Percentiles rank a stretch among this genome's conserved stretches.
phyloP scores from a whole-genome alignment of 805 yeast genomes.

The Zygoascus biomembranicola region DNA sequence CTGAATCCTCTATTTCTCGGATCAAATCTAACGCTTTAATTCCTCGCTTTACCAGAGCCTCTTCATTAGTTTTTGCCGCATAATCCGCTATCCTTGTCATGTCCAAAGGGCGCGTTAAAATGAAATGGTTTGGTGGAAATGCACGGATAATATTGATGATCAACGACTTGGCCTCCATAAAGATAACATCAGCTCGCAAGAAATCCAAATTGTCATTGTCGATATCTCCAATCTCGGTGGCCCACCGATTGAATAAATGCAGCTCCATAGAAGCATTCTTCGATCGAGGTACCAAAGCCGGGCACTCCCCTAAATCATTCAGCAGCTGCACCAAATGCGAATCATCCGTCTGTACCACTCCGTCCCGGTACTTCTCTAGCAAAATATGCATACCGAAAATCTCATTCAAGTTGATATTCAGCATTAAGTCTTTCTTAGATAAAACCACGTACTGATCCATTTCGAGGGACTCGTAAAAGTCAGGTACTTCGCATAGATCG shows the following conservation, averaged over 20 bases:
- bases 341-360: conserved; percentile 5
- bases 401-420: conserved; percentile 30
- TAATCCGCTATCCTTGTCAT: conserved; percentile 24
- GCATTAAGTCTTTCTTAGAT: conserved; percentile 25
- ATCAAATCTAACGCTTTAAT: conserved; percentile 25
- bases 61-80: conserved; percentile 26
- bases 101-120: conserved; percentile 22
- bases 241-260: conserved; percentile 28
- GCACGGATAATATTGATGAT: conserved; percentile 30
- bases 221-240: conserved; percentile 23
- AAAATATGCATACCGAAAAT: conserved; percentile 29
- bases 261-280: conserved; percentile 26
- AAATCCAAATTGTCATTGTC: conserved; percentile 19
- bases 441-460: conserved; percentile 33
- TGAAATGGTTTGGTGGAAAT: conserved; percentile 23
- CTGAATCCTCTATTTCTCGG: conserved; percentile 19
- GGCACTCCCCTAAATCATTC: conserved; percentile 25
- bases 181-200: conserved; percentile 26
- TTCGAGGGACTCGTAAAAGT: conserved; percentile 32
- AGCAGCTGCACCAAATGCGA: conserved; percentile 22
- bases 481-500: conserved; percentile 33
- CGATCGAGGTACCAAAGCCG: conserved; percentile 23
- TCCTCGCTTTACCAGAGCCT: conserved; percentile 27
- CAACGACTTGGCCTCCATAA: conserved; percentile 29
- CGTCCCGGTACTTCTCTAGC: conserved; percentile 24